Percentiles rank a stretch among this genome's conserved stretches.
Conservation (phyloP, 2,329 filamentous ascomycete species). For the Scedosporium apiospermum region DNA sequence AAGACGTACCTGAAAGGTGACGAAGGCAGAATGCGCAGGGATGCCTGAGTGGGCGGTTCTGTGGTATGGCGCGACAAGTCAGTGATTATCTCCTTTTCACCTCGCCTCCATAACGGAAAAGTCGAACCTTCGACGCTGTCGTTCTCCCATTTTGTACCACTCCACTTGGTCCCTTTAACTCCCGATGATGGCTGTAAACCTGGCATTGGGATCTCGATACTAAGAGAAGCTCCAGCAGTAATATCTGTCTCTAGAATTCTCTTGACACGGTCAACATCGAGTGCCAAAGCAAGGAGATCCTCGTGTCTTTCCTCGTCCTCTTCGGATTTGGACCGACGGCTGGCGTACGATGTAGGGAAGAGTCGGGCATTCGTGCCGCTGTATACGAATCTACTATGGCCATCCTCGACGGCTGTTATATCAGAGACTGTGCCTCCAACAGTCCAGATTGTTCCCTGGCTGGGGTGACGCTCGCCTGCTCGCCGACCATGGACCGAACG, state of each 20-base stretch:
- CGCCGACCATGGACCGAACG: background rate
- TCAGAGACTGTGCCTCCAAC: slow-evolving; percentile 5
- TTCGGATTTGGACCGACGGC: slow-evolving; percentile 30
- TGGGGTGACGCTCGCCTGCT: background rate
- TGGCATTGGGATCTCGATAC: slow-evolving; percentile 16
- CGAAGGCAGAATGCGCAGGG: slow-evolving; percentile 6
- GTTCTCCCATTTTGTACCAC: slow-evolving; percentile 29
- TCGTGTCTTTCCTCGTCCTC: slow-evolving; percentile 62
- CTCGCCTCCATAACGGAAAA: background rate
- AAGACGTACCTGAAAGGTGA: slow-evolving; percentile 9
- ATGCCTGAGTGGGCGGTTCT: slow-evolving; percentile 9
- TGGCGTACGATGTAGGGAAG: slow-evolving; percentile 42
- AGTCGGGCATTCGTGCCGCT: slow-evolving; percentile 65
- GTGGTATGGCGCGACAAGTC: background rate
- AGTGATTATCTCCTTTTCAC: background rate
- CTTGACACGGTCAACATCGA: slow-evolving; percentile 64
- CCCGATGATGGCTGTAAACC: slow-evolving; percentile 11
- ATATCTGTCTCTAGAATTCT: slow-evolving; percentile 45
- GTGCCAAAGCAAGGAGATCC: slow-evolving; percentile 65
- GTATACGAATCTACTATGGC: slow-evolving; percentile 53
- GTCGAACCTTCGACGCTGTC: slow-evolving; percentile 6
- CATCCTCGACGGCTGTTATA: slow-evolving; percentile 45
- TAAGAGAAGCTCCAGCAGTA: slow-evolving; percentile 16
- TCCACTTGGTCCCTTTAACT: slow-evolving; percentile 27
- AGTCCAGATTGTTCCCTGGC: slow-evolving; percentile 7